A percentile compares a stretch with the other conserved stretches of the same genome.
phyloP scores from a whole-genome alignment of 108 stramenopile species.

The Skeletonema grethae region DNA sequence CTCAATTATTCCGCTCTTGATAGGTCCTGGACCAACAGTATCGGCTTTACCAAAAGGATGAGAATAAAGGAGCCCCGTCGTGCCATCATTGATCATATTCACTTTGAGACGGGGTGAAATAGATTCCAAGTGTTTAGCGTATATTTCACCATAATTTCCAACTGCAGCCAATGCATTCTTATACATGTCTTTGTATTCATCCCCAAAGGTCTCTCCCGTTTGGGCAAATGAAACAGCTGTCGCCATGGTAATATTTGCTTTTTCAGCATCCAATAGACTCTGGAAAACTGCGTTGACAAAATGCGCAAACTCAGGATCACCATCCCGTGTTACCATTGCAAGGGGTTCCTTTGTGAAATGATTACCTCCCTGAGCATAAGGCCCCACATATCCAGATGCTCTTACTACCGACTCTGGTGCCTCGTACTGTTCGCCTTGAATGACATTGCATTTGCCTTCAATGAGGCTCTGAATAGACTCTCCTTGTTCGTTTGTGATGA shows the following conservation, averaged over 20 bases:
- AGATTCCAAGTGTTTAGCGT: slow-evolving; percentile 22
- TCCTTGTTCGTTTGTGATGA: background rate
- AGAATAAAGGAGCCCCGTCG: slow-evolving; percentile 35
- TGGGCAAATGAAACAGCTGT: background rate
- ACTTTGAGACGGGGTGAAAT: slow-evolving; percentile 26
- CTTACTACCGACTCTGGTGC: slow-evolving; percentile 11
- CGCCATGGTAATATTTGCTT: slow-evolving; percentile 17
- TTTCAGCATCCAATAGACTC: slow-evolving; percentile 39
- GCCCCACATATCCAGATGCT: slow-evolving; percentile 15
- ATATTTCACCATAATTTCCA: slow-evolving; percentile 54
- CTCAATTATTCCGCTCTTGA: slow-evolving; percentile 8
- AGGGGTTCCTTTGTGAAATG: slow-evolving; percentile 21
- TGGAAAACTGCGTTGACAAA: slow-evolving; percentile 37
- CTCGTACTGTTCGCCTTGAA: slow-evolving; percentile 25
- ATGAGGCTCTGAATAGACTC: background rate
- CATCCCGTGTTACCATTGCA: slow-evolving; percentile 20
- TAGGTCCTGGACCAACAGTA: background rate
- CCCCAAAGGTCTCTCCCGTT: no score
- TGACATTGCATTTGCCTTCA: slow-evolving; percentile 11
- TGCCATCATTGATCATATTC: slow-evolving; percentile 44
- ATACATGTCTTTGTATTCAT: no score
- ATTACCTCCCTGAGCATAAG: slow-evolving; percentile 5
- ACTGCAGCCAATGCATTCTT: slow-evolving; percentile 15
- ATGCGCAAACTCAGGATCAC: slow-evolving; percentile 14
- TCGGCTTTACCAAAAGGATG: slow-evolving; percentile 35